Evolutionary conservation across 2,329 filamentous ascomycete genomes (phyloP).

Genomic region (Talaromyces sp.): DNA sequence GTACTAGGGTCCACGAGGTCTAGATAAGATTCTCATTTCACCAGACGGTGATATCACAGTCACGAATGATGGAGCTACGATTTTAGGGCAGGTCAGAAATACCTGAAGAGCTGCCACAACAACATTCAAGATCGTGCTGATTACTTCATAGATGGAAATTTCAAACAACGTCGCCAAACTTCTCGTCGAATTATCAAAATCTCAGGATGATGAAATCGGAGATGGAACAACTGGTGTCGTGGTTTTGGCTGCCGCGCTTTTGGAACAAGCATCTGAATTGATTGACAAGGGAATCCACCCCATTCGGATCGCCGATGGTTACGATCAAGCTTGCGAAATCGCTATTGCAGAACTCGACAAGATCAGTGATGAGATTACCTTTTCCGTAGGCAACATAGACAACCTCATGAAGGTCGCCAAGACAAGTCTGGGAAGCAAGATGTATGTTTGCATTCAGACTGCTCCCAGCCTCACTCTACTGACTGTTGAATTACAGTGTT

Average conservation of each 20-base stretch:
- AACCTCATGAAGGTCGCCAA: slow-evolving; percentile 93
- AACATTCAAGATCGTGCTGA: not conserved
- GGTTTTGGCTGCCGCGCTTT: slow-evolving; percentile 84
- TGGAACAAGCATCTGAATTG: slow-evolving; percentile 94
- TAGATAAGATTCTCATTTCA: slow-evolving; percentile 99
- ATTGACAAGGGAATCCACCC: slow-evolving; percentile 99
- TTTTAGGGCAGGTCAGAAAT: slow-evolving; percentile 63
- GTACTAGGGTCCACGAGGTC: slow-evolving; percentile 71
- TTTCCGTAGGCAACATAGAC: slow-evolving; percentile 69
- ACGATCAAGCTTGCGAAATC: slow-evolving; percentile 95
- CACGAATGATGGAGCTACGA: slow-evolving; percentile 97
- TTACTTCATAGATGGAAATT: slow-evolving; percentile 75
- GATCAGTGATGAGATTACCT: slow-evolving; percentile 87
- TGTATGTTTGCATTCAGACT: slow-evolving; percentile 41
- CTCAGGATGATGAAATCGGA: slow-evolving; percentile 97
- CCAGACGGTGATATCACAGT: slow-evolving; percentile 98
- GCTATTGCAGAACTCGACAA: slow-evolving; percentile 86
- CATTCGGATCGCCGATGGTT: slow-evolving; percentile 96
- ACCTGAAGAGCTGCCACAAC: slow-evolving; percentile 8
- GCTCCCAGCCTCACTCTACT: not conserved
- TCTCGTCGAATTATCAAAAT: slow-evolving; percentile 93
- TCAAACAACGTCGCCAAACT: slow-evolving; percentile 97
- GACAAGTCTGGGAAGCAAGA: slow-evolving; percentile 96
- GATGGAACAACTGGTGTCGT: slow-evolving; percentile 98
- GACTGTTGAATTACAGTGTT: slow-evolving; percentile 49